Percentiles rank a stretch among this genome's conserved stretches.
Conservation (phyloP, 2,329 filamentous ascomycete genomes). For the Beauveria pseudobassiana region DNA sequence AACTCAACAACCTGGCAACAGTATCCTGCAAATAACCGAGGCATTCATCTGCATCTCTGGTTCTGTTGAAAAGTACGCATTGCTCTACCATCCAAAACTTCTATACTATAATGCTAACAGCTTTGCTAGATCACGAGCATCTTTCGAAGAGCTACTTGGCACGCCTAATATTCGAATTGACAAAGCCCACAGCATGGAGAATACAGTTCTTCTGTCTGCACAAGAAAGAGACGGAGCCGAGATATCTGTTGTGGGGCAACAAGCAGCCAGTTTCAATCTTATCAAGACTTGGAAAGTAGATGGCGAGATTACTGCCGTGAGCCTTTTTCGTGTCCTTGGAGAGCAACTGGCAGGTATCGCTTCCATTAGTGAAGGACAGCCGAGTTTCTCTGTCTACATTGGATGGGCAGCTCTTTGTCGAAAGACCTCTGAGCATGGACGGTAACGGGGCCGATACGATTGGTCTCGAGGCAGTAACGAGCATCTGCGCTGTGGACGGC, state of each 20-base stretch:
- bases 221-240: constrained; percentile 17
- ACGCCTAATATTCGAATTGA: constrained; percentile 25
- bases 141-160: constrained; percentile 26
- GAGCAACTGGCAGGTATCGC: not conserved
- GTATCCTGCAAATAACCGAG: constrained; percentile 19
- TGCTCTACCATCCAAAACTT: not conserved
- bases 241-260: not conserved
- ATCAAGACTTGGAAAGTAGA: not conserved
- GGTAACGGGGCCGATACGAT: not conserved
- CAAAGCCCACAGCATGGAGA: constrained; percentile 34
- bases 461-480: constrained; percentile 37
- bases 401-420: not conserved
- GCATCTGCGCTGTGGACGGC: constrained; percentile 30
- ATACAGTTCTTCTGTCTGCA: constrained; percentile 36
- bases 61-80: not conserved
- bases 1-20: constrained; percentile 26
- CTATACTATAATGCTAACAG: not conserved
- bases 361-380: not conserved
- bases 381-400: constrained; percentile 3
- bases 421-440: not conserved
- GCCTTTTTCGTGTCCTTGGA: not conserved
- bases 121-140: constrained; percentile 21
- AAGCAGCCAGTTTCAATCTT: not conserved
- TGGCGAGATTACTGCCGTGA: constrained; percentile 6
- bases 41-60: not conserved